These are phyloP conservation scores for Geotrichum australiense DNA, from an alignment of 1,139 yeast species.

Conservation along the genomic window DNA sequence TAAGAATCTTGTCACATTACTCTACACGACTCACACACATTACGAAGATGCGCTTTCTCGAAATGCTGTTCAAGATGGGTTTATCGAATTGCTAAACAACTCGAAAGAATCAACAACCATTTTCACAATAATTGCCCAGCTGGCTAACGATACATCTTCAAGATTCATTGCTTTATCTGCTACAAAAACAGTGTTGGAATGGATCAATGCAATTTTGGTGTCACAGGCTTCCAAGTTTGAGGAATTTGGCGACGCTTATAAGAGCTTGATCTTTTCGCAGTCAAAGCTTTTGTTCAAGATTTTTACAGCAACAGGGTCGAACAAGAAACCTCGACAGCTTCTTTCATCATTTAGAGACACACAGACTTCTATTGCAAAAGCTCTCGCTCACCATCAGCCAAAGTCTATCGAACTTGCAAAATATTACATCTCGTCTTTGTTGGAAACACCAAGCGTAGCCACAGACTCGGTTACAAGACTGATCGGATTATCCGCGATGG, in stretches of 20 bases:
- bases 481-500: conserved; percentile 26
- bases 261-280: conserved; percentile 24
- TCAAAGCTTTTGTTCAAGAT: conserved; percentile 26
- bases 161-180: conserved; percentile 47
- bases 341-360: conserved; percentile 28
- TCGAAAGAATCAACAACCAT: conserved; percentile 35
- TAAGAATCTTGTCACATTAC: conserved; percentile 25
- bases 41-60: conserved; percentile 49
- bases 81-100: conserved; percentile 34
- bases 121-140: conserved; percentile 23
- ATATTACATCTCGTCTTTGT: conserved; percentile 21
- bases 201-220: conserved; percentile 41
- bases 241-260: conserved; percentile 15
- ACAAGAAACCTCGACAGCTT: conserved; percentile 24
- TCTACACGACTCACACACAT: conserved; percentile 44
- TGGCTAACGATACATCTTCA: conserved; percentile 31
- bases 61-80: conserved; percentile 36
- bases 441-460: conserved; percentile 16
- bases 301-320: conserved; percentile 19
- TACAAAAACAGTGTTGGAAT: conserved; percentile 48
- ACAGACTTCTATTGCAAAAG: conserved; percentile 23
- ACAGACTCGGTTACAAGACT: conserved; percentile 22
- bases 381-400: conserved; percentile 15
- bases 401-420: conserved; percentile 18
- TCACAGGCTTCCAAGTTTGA: conserved; percentile 14